phyloP scores from a whole-genome alignment of 495 filamentous ascomycete species.

The Friedmanniomyces endolithicus region DNA sequence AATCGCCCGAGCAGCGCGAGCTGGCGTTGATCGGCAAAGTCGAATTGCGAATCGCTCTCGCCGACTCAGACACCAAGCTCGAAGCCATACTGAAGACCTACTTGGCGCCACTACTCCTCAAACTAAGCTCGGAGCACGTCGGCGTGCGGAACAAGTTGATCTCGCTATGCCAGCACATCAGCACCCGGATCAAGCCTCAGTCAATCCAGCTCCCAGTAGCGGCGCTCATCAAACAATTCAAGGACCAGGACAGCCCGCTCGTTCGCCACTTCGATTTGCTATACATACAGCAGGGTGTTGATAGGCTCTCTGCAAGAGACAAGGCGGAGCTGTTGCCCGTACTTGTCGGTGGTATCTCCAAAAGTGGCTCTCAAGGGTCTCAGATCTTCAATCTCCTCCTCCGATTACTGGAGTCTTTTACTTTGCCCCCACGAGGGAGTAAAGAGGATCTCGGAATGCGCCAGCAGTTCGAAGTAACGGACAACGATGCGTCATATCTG shows the following conservation, averaged over 20 bases:
- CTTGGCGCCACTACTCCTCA: slow-evolving; percentile 69
- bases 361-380: slow-evolving; percentile 49
- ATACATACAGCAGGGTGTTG: slow-evolving; percentile 78
- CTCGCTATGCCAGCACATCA: slow-evolving; percentile 68
- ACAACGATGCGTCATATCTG: slow-evolving; percentile 60
- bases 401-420: slow-evolving; percentile 56
- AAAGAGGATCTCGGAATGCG: slow-evolving; percentile 63
- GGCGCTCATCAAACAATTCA: slow-evolving; percentile 78
- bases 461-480: slow-evolving; percentile 49
- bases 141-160: slow-evolving; percentile 76
- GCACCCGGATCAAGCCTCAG: slow-evolving; percentile 52
- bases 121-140: slow-evolving; percentile 65
- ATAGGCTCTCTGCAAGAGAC: slow-evolving; percentile 48
- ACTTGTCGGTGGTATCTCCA: slow-evolving; percentile 55
- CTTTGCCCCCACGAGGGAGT: slow-evolving; percentile 60
- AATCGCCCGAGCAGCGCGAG: slow-evolving; percentile 51
- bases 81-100: slow-evolving; percentile 64
- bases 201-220: slow-evolving; percentile 73
- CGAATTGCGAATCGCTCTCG: slow-evolving; percentile 76
- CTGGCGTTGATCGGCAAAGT: slow-evolving; percentile 79
- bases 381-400: slow-evolving; percentile 76
- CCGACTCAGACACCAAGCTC: slow-evolving; percentile 70
- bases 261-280: slow-evolving; percentile 79
- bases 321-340: slow-evolving; percentile 58
- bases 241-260: slow-evolving; percentile 54